Evolutionary conservation across 139 green algal genomes (phyloP).

Genomic region (Haematococcus lacustris): DNA sequence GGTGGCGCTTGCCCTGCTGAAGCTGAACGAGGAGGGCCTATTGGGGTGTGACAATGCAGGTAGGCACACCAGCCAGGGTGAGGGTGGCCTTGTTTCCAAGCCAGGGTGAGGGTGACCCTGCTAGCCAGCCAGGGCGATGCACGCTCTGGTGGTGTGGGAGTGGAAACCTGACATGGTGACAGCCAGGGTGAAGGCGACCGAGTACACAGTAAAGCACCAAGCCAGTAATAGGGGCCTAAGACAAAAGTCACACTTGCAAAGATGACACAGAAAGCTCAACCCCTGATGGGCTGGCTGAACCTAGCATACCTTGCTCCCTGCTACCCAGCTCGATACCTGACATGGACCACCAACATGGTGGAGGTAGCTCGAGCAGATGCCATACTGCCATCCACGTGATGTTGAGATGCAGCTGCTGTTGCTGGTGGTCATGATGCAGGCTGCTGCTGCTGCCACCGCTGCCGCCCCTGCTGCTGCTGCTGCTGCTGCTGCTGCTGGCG

Average conservation of each 20-base stretch:
- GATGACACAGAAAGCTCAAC: no score
- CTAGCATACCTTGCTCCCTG: no score
- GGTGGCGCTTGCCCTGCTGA: slow-evolving; percentile 23
- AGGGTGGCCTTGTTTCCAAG: no score
- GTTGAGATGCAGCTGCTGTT: not conserved
- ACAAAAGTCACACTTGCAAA: not conserved
- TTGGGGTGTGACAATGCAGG: slow-evolving; percentile 47
- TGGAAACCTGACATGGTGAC: not conserved
- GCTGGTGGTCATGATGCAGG: not conserved
- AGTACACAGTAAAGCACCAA: not conserved
- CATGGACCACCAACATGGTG: not conserved
- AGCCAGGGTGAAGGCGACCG: not conserved
- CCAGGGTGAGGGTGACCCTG: no score
- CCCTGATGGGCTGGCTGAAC: no score
- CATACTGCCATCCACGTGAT: not conserved
- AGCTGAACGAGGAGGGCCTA: slow-evolving; percentile 38
- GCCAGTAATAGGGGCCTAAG: not conserved
- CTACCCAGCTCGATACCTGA: not conserved
- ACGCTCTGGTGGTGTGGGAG: no score
- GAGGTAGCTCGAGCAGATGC: not conserved
- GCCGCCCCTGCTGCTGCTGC: not conserved
- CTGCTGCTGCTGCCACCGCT: not conserved
- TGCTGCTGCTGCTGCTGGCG: not conserved
- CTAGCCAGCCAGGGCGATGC: no score
- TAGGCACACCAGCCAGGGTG: no score